These are phyloP conservation scores for Platanus orientalis DNA, from an alignment of 164 flowering plant genomes.

Conservation along the genomic window DNA sequence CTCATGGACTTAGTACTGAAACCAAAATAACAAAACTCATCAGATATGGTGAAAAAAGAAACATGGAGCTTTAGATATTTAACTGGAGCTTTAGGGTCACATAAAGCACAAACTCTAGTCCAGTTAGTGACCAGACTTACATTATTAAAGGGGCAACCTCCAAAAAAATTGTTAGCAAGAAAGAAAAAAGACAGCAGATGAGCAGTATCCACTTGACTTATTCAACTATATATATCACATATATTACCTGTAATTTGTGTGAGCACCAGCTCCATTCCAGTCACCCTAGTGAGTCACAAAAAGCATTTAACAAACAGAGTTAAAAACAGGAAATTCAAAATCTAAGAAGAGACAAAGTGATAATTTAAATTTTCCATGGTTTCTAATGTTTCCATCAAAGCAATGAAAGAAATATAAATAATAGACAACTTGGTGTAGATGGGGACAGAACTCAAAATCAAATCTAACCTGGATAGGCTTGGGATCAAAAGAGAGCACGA, in stretches of 20 bases:
- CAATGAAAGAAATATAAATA: neutral
- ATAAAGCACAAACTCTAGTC: no score
- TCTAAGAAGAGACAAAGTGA: neutral
- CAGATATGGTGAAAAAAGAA: neutral
- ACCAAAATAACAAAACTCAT: neutral
- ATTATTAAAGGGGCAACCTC: no score
- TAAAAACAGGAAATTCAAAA: neutral
- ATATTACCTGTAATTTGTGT: conserved; percentile 79
- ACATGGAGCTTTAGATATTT: no score
- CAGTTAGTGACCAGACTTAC: no score
- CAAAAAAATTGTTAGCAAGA: no score
- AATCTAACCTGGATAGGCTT: conserved; percentile 68
- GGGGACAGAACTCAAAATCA: neutral
- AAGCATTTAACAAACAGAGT: neutral
- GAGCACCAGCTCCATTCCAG: conserved; percentile 98
- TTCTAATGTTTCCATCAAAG: neutral
- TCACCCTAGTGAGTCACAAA: conserved; percentile 74
- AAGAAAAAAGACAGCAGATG: neutral
- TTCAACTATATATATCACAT: neutral
- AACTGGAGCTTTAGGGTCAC: no score
- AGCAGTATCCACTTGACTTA: neutral
- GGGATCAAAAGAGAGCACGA: conserved; percentile 81
- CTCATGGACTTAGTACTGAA: conserved; percentile 87
- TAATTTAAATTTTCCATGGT: neutral
- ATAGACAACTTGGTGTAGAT: neutral